Evolutionary conservation across 2,329 filamentous ascomycete species (phyloP).

Genomic region (Aspergillus japonicus): DNA sequence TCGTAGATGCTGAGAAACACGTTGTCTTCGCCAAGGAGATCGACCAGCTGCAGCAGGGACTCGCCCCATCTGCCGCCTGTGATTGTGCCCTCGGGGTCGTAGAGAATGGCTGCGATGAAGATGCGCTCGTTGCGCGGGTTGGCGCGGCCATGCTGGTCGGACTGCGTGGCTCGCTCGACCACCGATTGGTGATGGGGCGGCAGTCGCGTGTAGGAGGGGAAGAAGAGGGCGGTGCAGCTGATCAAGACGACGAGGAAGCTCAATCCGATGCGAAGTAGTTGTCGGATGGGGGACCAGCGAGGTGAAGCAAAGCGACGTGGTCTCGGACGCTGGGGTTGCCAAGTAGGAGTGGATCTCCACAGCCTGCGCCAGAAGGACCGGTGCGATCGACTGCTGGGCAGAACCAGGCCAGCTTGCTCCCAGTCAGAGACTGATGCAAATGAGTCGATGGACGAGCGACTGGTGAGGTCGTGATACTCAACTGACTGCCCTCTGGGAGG

Average conservation of each 20-base stretch:
- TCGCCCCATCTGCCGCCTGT: slow-evolving; percentile 64
- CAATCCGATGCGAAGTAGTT: neutral
- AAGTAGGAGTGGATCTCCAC: neutral
- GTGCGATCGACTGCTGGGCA: neutral
- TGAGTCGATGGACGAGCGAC: neutral
- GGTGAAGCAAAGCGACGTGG: neutral
- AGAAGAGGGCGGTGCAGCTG: slow-evolving; percentile 41
- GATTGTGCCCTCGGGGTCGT: slow-evolving; percentile 61
- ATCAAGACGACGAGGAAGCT: slow-evolving; percentile 35
- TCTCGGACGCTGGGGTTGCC: neutral
- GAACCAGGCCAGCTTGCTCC: neutral
- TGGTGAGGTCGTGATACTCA: neutral
- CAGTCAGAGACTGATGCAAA: neutral
- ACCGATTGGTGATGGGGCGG: slow-evolving; percentile 52
- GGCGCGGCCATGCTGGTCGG: slow-evolving; percentile 39
- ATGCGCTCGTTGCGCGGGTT: slow-evolving; percentile 62
- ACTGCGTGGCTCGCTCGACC: slow-evolving; percentile 26
- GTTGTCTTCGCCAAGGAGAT: slow-evolving; percentile 65
- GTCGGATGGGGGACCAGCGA: neutral
- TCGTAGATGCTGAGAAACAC: slow-evolving; percentile 72
- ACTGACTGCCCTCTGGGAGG: too few species aligned
- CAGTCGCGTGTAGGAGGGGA: slow-evolving; percentile 57
- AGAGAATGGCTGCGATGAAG: slow-evolving; percentile 71
- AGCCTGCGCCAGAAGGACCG: neutral
- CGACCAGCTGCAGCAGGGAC: slow-evolving; percentile 59